Evolutionary conservation across 2,329 filamentous ascomycete species (phyloP), one percentile per base, ranked within the genome.

Genomic region (Sarocladium brachiariae): DNA sequence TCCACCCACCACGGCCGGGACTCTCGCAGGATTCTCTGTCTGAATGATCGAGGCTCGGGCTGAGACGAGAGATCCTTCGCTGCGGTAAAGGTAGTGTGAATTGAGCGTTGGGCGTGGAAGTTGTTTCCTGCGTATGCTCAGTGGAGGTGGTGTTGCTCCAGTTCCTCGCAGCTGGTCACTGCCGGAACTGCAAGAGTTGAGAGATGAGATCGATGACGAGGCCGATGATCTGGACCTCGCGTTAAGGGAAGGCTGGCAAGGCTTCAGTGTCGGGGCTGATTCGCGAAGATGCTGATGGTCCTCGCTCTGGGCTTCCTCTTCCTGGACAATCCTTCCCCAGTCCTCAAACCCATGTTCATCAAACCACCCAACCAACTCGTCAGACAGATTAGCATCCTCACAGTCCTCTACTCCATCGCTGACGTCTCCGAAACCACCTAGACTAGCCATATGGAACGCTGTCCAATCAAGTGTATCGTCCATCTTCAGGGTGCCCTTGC

Each of bases 361-460:
- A 56, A 76, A 79, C 78, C 78, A 82, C 2, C 66, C 65, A 4
- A 61, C 60, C 19, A 81, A 59, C 7, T 78, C 75, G 21, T 68
- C 64, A 4, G 60, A 60, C 48, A 61, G 59, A 33, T 73, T 71
- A 3, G 65, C 60, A 51, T 78, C 75, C 50, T 77, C 75, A 4
- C 69, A 69, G 37, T 75, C 68, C 50, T 59, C 54, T 50, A 54
- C 56, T 23, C 57, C 34, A 48, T 75, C 76, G 16, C 65, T 65
- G 49, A 71, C 67, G 55, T 79, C 77, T 25, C 75, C 76, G 2
- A 76, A 75, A 4, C 76, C 77, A 37, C 80, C 79, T 0, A 78
- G 65, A 47, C 83, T 81, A 14, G 81, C 80, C 73, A 83, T 81
- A 63, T 84, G 80, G 59, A 83, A 84, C 3, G 80, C 79, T 5